Base-by-base conservation (phyloP, 1,139 yeast species). In the Suhomyces wounanorum region DNA sequence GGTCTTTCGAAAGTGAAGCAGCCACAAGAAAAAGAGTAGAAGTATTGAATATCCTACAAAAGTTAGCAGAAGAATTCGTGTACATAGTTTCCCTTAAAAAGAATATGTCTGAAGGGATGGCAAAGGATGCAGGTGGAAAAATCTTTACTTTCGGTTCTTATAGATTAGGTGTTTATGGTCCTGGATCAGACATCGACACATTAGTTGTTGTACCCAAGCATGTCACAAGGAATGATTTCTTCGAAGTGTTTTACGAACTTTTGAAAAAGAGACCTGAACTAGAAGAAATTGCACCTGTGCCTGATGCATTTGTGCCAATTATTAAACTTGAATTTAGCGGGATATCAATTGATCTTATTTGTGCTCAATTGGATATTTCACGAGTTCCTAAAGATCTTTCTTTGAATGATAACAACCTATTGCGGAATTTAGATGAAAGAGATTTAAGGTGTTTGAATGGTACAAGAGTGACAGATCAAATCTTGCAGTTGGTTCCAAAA, bases 91-190 rank as follows among this genome's bases (percentile, higher is more conserved):
- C 96, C 2, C 77, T 81, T 55, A 82, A 78, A 53, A 89, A 87
- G 64, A 91, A 94, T 64, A 91, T 94, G 97, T 84, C 94, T 31
- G 98, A 94, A 54, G 97, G 97, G 5, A 91, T 94, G 97, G 97
- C 99, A 0, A 81, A 74, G 54, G 99, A 94, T 67, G 96, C 98
- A 0, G 99, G 99, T 38, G 99, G 99, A 16, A 95, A 95, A 68
- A 82, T 95, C 13, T 94, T 92, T 66, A 91, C 98, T 0, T 94
- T 82, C 69, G 99, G 99, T 0, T 92, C 98, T 0, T 94, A 92
- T 63, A 77, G 97, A 55, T 72, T 94, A 43, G 99, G 99, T 1
- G 99, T 94, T 8, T 90, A 92, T 70, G 97, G 99, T 0, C 99
- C 99, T 0, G 98, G 99, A 0, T 89, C 96, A 0, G 99, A 94